A percentile compares a stretch with the other conserved stretches of the same genome.
These are phyloP conservation scores for Rutstroemia sp. DNA, from an alignment of 2,329 filamentous ascomycete genomes.

Conservation along the genomic window DNA sequence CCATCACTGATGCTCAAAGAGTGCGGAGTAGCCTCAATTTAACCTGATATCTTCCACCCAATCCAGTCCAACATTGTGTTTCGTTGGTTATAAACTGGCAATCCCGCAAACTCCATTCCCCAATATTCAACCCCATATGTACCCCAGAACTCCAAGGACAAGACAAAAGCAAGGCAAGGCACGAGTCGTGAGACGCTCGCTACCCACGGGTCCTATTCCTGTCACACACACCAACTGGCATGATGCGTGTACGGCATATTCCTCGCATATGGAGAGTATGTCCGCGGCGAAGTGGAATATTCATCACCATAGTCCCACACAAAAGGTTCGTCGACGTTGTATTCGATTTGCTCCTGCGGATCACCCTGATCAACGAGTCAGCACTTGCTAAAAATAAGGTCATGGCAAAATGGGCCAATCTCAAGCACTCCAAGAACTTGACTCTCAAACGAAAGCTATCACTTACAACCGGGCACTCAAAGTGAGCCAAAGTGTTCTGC, in stretches of 20 bases:
- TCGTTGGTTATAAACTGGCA: too few relatives aligned
- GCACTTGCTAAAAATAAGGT: neutral
- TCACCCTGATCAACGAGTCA: neutral
- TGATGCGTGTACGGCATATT: neutral
- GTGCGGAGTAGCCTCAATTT: too few relatives aligned
- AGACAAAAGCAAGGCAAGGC: too few relatives aligned
- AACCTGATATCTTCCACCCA: too few relatives aligned
- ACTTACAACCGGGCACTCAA: slow-evolving; percentile 8
- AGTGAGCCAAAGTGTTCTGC: neutral
- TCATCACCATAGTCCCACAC: neutral
- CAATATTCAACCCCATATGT: too few relatives aligned
- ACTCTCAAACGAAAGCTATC: neutral
- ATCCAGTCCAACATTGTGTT: too few relatives aligned
- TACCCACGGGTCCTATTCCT: too few relatives aligned
- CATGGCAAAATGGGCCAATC: neutral
- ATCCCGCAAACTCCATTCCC: too few relatives aligned
- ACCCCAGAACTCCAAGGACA: too few relatives aligned
- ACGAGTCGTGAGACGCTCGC: too few relatives aligned
- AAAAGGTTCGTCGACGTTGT: neutral
- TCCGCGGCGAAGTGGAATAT: neutral
- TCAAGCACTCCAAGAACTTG: neutral
- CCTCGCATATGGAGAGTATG: neutral
- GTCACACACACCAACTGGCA: slow-evolving; percentile 5
- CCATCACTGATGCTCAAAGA: too few relatives aligned
- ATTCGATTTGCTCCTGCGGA: neutral